These are phyloP conservation scores for Brassica napus DNA, from an alignment of 345 rosid species.

Conservation along the genomic window Da-Ae NC_063452.1:8884001-8884500, in stretches of 20 bases:
- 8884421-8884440: slow-evolving; percentile 37
- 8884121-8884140: slow-evolving; percentile 43
- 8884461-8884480: slow-evolving; percentile 48
- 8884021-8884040: slow-evolving; percentile 34
- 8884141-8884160: slow-evolving; percentile 43
- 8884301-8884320: slow-evolving; percentile 28
- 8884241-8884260: slow-evolving; percentile 43
- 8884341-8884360: slow-evolving; percentile 42
- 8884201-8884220: slow-evolving; percentile 16
- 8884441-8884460: slow-evolving; percentile 40
- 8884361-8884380: slow-evolving; percentile 40
- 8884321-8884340: slow-evolving; percentile 35
- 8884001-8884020: slow-evolving; percentile 38
- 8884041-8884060: slow-evolving; percentile 35
- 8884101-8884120: slow-evolving; percentile 29
- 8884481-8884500: slow-evolving; percentile 49
- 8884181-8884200: slow-evolving; percentile 27
- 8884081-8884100: slow-evolving; percentile 31
- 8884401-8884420: slow-evolving; percentile 38
- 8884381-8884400: slow-evolving; percentile 27
- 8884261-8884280: background rate
- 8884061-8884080: slow-evolving; percentile 31
- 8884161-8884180: slow-evolving; percentile 24
- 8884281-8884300: background rate
- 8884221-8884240: slow-evolving; percentile 49